These are phyloP conservation scores for Pleurotus salmoneostramineus DNA, from an alignment of 768 basidiomycete species.

Conservation along the genomic window DNA sequence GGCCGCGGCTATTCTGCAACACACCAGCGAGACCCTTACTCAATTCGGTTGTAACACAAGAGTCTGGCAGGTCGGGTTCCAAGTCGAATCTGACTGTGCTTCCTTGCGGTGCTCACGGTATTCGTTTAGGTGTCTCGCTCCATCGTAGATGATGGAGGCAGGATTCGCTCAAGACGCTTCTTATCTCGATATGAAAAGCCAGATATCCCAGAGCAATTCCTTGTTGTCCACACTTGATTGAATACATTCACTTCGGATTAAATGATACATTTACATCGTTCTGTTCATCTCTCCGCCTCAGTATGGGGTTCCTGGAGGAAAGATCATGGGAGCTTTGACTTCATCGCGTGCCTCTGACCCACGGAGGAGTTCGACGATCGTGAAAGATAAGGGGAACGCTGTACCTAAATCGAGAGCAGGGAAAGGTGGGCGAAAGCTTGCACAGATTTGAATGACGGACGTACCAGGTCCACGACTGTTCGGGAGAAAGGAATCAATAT, in stretches of 20 bases:
- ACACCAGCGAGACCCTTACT: constrained; percentile 46
- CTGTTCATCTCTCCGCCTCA: not conserved
- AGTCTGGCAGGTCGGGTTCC: constrained; percentile 61
- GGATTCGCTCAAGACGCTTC: constrained; percentile 27
- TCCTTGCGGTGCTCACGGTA: not conserved
- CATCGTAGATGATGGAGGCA: constrained; percentile 33
- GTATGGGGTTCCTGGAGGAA: constrained; percentile 50
- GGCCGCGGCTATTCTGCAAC: constrained; percentile 40
- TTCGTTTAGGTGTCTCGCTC: constrained; percentile 40
- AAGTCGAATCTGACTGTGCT: too few species aligned
- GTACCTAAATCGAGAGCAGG: constrained; percentile 43
- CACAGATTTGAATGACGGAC: constrained; percentile 4
- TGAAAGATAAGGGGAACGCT: constrained; percentile 72
- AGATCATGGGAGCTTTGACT: constrained; percentile 66
- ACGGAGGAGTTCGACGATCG: constrained; percentile 67
- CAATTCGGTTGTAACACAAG: constrained; percentile 67
- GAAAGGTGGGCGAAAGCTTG: not conserved
- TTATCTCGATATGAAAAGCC: constrained; percentile 57
- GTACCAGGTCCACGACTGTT: constrained; percentile 64
- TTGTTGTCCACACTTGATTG: constrained; percentile 53
- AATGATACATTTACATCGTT: too few species aligned
- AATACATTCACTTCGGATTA: too few species aligned
- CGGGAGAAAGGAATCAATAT: too few species aligned
- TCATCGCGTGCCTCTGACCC: constrained; percentile 60
- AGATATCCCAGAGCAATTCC: constrained; percentile 69